These are phyloP conservation scores for Pugionium dolabratum DNA, from an alignment of 345 rosid genomes.

Conservation along the genomic window DNA sequence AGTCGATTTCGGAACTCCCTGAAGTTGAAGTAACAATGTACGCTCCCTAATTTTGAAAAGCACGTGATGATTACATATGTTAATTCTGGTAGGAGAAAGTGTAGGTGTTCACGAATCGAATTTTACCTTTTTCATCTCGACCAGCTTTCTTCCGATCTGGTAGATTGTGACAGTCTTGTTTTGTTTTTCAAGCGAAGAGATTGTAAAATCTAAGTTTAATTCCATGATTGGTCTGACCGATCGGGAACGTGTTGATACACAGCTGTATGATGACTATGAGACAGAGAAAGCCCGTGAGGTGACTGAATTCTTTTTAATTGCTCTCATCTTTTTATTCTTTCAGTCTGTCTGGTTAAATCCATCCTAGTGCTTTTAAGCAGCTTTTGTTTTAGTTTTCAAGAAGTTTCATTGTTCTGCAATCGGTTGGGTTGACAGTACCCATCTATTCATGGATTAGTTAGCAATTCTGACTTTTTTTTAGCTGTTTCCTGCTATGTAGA, in stretches of 20 bases:
- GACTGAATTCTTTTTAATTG: slow-evolving; percentile 25
- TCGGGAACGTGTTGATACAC: slow-evolving; percentile 79
- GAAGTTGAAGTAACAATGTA: slow-evolving; percentile 83
- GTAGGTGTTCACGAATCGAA: neutral
- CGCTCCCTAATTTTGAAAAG: too few species aligned
- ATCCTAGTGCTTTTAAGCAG: slow-evolving; percentile 9
- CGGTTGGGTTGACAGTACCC: too few species aligned
- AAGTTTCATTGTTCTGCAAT: slow-evolving; percentile 20
- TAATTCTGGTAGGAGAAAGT: slow-evolving; percentile 6
- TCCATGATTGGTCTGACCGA: slow-evolving; percentile 94
- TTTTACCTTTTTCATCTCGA: neutral
- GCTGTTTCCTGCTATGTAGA: slow-evolving; percentile 50
- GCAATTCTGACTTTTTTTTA: neutral
- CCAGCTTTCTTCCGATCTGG: slow-evolving; percentile 10
- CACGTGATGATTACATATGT: neutral
- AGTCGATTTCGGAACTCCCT: slow-evolving; percentile 92
- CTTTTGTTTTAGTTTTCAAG: slow-evolving; percentile 1
- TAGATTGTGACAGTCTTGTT: slow-evolving; percentile 24
- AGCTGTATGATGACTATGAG: slow-evolving; percentile 87
- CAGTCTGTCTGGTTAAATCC: too few species aligned
- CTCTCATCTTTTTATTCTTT: slow-evolving; percentile 2
- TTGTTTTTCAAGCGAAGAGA: slow-evolving; percentile 75
- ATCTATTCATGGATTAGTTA: slow-evolving; percentile 1
- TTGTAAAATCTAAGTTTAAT: slow-evolving; percentile 79
- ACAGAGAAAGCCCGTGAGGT: slow-evolving; percentile 94